These are phyloP conservation scores for Xylaria sp. DNA, from an alignment of 2,329 filamentous ascomycete genomes.

Conservation along the genomic window DNA sequence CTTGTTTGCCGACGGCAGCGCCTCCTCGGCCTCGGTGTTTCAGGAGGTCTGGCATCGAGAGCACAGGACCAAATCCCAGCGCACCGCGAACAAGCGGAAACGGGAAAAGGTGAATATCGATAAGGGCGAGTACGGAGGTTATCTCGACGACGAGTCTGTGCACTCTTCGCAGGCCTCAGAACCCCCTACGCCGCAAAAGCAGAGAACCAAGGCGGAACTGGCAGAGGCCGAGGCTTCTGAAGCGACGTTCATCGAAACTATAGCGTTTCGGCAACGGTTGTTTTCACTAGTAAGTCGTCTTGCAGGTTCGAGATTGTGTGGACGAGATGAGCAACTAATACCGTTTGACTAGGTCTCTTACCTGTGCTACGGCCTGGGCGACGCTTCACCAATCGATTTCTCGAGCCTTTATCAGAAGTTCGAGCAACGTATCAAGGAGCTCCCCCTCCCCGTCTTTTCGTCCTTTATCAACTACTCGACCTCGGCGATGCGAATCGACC, in stretches of 20 bases:
- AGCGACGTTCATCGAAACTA: conserved; percentile 62
- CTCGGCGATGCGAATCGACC: conserved; percentile 52
- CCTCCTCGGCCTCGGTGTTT: conserved; percentile 65
- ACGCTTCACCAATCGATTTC: conserved; percentile 53
- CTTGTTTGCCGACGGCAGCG: conserved; percentile 72
- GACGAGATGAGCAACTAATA: conserved; percentile 37
- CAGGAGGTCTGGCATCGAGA: conserved; percentile 76
- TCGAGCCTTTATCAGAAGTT: conserved; percentile 69
- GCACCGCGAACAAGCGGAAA: conserved; percentile 62
- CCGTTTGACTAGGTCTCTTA: conserved; percentile 54
- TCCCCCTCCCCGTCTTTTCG: conserved; percentile 68
- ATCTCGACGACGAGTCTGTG: conserved; percentile 65
- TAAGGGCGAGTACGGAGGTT: conserved; percentile 70
- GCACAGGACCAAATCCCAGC: conserved; percentile 59
- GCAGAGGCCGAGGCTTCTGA: conserved; percentile 50
- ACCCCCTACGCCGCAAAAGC: conserved; percentile 58
- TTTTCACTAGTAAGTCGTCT: conserved; percentile 62
- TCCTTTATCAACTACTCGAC: conserved; percentile 62
- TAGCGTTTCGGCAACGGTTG: conserved; percentile 71
- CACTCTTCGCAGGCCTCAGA: conserved; percentile 60
- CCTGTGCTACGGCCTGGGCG: conserved; percentile 59
- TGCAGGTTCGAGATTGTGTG: not conserved
- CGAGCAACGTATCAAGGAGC: conserved; percentile 65
- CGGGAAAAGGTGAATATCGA: conserved; percentile 65
- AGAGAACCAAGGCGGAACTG: conserved; percentile 45